Conservation (phyloP, 106 monocot species). For the Narthecium ossifragum region DNA sequence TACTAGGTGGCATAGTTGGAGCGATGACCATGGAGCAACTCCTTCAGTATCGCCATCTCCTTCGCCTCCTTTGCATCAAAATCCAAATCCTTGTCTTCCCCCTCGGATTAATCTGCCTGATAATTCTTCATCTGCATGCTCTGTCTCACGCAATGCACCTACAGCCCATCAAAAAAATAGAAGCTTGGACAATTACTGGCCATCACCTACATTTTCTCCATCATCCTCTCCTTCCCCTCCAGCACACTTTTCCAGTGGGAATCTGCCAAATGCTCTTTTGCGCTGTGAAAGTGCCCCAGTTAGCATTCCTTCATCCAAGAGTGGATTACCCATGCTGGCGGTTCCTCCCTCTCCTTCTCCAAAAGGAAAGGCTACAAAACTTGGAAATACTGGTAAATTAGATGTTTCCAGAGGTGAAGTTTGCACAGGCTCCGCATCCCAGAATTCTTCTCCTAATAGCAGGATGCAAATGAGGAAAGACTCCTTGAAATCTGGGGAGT, state of each 20-base stretch:
- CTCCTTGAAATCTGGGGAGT: background rate
- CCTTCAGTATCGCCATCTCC: slow-evolving; percentile 33
- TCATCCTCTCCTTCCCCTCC: slow-evolving; percentile 49
- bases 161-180: slow-evolving; percentile 15
- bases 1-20: slow-evolving; percentile 65
- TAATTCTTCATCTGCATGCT: slow-evolving; percentile 10
- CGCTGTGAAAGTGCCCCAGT: slow-evolving; percentile 60
- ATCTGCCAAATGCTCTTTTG: slow-evolving; percentile 24
- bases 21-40: slow-evolving; percentile 33
- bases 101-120: slow-evolving; percentile 15
- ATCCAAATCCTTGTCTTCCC: slow-evolving; percentile 1
- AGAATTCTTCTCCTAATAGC: slow-evolving; percentile 22
- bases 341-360: slow-evolving; percentile 29
- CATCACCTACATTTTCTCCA: slow-evolving; percentile 45
- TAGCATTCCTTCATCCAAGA: slow-evolving; percentile 20
- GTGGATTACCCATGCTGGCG: slow-evolving; percentile 9
- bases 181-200: slow-evolving; percentile 38
- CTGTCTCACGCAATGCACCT: slow-evolving; percentile 9
- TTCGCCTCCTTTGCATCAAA: slow-evolving; percentile 17
- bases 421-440: slow-evolving; percentile 17
- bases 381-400: slow-evolving; percentile 3
- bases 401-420: slow-evolving; percentile 19
- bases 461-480: slow-evolving; percentile 26
- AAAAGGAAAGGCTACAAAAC: slow-evolving; percentile 20
- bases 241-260: slow-evolving; percentile 6